Evolutionary conservation across 176 grass and related monocot genomes (phyloP), one percentile per base, ranked within the genome.

Genomic region (Aegilops sharonensis): DNA sequence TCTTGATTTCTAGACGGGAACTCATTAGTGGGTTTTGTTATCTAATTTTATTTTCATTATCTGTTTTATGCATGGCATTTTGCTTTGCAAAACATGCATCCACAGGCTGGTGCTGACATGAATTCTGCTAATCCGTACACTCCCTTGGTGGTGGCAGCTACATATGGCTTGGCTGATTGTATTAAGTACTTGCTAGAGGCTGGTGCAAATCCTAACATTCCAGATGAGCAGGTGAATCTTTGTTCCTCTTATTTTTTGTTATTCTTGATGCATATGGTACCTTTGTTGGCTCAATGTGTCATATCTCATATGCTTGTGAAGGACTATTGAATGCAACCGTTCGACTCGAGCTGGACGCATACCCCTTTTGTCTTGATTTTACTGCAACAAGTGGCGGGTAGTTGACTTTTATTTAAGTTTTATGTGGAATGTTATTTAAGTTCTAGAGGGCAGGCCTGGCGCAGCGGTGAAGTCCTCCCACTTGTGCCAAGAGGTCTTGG

Each of bases 111-210:
- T 40, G 77, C 34, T 40, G 20, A 79, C 61, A 54, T 79, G 34
- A 63, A 79, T 40, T 79, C 9, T 63, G 57, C 77, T 63, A 24
- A 40, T 40, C 77, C 77, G 12, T 27, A 40, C 3, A 79, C 56
- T 63, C 56, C 77, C 20, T 61, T 79, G 57, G 54, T 63, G 77
- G 56, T 79, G 30, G 77, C 77, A 60, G 24, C 77, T 60, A 79
- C 3, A 6, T 3, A n/a, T 79, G 77, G 77, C 56, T 79, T 79
- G 34, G 14, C 77, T 79, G 77, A 63, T 0, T 79, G 77, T 40
- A 79, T 79, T 9, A 79, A 79, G 77, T 79, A 79, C 77, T 79
- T 79, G 57, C 77, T 79, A 5, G 77, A 79, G 56, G 77, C 77
- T 9, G 72, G 72, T 23, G 72, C 24, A 8, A 29, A 75, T 14